Percentiles rank a stretch among this genome's conserved stretches.
Evolutionary conservation across 2,329 filamentous ascomycete genomes (phyloP).

Genomic region (Onygenales sp.): DNA sequence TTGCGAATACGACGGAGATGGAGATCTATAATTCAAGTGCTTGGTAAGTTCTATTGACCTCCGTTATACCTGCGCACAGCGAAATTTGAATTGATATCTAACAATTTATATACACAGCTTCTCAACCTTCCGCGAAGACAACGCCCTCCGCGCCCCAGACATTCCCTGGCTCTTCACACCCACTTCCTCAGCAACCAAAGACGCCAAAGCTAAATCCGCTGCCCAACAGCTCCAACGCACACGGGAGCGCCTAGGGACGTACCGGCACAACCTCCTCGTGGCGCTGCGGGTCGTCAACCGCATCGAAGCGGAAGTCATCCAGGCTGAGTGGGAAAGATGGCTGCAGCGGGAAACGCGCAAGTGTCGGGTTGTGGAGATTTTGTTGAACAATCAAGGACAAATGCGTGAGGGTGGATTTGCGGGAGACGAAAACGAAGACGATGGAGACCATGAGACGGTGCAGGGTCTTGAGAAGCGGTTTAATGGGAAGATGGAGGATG

Average conservation of each 20-base stretch:
- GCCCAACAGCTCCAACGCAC: slow-evolving; percentile 61
- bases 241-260: slow-evolving; percentile 71
- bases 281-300: slow-evolving; percentile 83
- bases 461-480: slow-evolving; percentile 21
- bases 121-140: slow-evolving; percentile 34
- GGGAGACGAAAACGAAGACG: slow-evolving; percentile 7
- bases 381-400: slow-evolving; percentile 29
- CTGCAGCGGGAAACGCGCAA: slow-evolving; percentile 65
- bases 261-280: slow-evolving; percentile 83
- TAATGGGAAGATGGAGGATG: slow-evolving; percentile 30
- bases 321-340: slow-evolving; percentile 91
- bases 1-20: slow-evolving; percentile 28
- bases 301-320: slow-evolving; percentile 76
- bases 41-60: slow-evolving; percentile 17
- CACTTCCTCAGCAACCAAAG: slow-evolving; percentile 15
- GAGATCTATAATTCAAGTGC: slow-evolving; percentile 20
- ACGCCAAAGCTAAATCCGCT: slow-evolving; percentile 23
- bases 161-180: slow-evolving; percentile 20
- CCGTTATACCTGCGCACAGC: neutral
- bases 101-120: slow-evolving; percentile 17
- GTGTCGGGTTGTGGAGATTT: slow-evolving; percentile 54
- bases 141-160: slow-evolving; percentile 23
- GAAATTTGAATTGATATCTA: neutral
- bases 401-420: slow-evolving; percentile 14
- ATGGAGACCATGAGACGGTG: slow-evolving; percentile 15